These are phyloP conservation scores for Colletotrichum godetiae DNA, from an alignment of 2,329 filamentous ascomycete species.

Conservation along the genomic window DNA sequence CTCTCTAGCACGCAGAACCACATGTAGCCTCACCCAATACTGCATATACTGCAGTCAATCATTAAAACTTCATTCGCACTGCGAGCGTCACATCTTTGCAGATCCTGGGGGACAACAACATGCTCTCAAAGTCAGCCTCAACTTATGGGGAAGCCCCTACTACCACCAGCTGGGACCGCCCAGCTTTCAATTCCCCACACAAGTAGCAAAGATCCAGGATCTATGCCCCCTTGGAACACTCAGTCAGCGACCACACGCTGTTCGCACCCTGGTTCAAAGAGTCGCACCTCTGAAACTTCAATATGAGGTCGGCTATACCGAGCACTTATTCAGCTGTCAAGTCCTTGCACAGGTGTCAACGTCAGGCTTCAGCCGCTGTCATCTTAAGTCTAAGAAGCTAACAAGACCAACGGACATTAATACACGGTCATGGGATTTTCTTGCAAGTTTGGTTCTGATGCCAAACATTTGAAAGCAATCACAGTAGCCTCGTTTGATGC, in stretches of 20 bases:
- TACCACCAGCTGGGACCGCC: neutral
- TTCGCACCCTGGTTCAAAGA: neutral
- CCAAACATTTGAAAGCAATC: too few relatives aligned
- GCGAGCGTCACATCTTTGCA: neutral
- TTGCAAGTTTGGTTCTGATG: too few relatives aligned
- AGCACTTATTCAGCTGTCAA: neutral
- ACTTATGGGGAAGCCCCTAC: neutral
- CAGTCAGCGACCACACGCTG: neutral
- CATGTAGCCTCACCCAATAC: neutral
- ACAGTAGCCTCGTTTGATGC: too few relatives aligned
- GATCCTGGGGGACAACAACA: neutral
- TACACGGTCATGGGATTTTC: too few relatives aligned
- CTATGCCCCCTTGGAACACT: neutral
- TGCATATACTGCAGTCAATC: neutral
- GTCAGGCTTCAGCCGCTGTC: neutral
- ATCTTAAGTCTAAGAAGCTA: neutral
- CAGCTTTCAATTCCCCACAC: neutral
- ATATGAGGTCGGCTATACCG: neutral
- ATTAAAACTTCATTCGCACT: neutral
- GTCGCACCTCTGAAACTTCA: neutral
- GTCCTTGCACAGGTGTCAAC: neutral
- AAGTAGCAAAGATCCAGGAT: neutral
- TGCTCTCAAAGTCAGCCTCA: neutral
- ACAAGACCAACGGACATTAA: too few relatives aligned
- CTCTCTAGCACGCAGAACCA: neutral